A percentile compares a stretch with the other conserved stretches of the same genome.
Conservation (phyloP, 2,329 filamentous ascomycete genomes). For the Rasamsonia emersonii region DNA sequence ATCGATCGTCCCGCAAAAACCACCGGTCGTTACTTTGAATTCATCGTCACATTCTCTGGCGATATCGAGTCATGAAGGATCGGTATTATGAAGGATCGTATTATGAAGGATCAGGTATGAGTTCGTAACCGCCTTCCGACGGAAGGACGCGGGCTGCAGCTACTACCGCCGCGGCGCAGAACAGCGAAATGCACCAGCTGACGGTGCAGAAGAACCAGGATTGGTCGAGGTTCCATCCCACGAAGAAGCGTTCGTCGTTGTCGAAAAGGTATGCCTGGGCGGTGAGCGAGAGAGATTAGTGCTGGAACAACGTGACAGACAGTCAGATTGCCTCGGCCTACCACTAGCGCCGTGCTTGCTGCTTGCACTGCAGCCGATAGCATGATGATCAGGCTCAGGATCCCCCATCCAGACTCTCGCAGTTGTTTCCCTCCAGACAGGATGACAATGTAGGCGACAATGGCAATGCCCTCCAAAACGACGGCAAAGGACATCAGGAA, state of each 20-base stretch:
- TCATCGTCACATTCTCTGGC: slow-evolving; percentile 4
- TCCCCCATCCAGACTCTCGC: slow-evolving; percentile 73
- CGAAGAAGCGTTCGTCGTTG: slow-evolving; percentile 71
- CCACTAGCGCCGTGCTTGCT: slow-evolving; percentile 72
- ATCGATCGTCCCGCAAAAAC: no score
- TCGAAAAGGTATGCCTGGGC: slow-evolving; percentile 71
- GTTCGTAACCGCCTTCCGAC: slow-evolving; percentile 78
- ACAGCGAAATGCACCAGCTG: slow-evolving; percentile 48
- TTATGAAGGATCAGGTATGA: slow-evolving; percentile 46
- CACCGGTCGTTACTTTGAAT: no score
- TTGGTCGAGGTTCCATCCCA: slow-evolving; percentile 71
- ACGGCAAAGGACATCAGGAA: slow-evolving; percentile 81
- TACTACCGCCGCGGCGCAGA: slow-evolving; percentile 51
- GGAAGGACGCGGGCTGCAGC: slow-evolving; percentile 63
- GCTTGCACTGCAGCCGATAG: slow-evolving; percentile 62
- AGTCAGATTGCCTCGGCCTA: slow-evolving; percentile 45
- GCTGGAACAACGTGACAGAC: no score
- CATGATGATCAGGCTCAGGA: slow-evolving; percentile 58
- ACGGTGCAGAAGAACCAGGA: slow-evolving; percentile 67
- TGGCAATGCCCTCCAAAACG: slow-evolving; percentile 68
- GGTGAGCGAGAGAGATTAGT: no score
- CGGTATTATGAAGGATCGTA: neutral
- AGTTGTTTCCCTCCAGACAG: slow-evolving; percentile 70
- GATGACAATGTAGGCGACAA: slow-evolving; percentile 73
- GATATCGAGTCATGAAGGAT: neutral